Conservation (phyloP, 176 grass and related monocot genomes). For the Avena sativa region DNA sequence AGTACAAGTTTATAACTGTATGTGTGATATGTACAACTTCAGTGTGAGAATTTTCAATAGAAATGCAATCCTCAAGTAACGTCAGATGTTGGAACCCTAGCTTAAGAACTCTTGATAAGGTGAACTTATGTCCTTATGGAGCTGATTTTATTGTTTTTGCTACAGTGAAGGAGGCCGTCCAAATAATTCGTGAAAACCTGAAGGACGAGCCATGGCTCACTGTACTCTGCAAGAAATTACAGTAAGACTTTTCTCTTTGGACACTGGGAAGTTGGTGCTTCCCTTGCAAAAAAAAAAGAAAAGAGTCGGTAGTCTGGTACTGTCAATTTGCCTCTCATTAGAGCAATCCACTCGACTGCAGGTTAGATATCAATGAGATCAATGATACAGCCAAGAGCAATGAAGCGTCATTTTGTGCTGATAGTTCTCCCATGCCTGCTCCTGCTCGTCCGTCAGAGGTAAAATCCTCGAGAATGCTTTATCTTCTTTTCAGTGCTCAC, state of each 20-base stretch:
- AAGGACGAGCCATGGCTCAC: slow-evolving; percentile 81
- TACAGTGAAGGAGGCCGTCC: slow-evolving; percentile 78
- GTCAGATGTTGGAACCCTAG: neutral
- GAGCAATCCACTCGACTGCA: slow-evolving; percentile 44
- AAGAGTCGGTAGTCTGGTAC: neutral
- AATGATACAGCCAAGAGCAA: slow-evolving; percentile 43
- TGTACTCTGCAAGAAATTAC: slow-evolving; percentile 67
- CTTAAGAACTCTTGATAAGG: slow-evolving; percentile 3
- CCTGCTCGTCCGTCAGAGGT: slow-evolving; percentile 58
- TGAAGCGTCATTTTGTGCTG: slow-evolving; percentile 43
- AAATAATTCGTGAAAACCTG: slow-evolving; percentile 87
- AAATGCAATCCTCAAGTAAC: neutral
- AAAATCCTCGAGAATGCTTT: neutral
- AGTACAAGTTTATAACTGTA: neutral
- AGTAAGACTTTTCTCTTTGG: slow-evolving; percentile 57
- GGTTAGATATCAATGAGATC: slow-evolving; percentile 68
- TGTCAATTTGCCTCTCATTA: neutral
- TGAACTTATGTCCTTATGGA: slow-evolving; percentile 8
- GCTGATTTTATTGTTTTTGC: slow-evolving; percentile 22
- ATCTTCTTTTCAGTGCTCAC: neutral
- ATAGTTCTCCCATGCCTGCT: slow-evolving; percentile 45
- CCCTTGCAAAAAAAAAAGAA: neutral
- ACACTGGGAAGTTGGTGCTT: neutral
- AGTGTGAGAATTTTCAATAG: neutral
- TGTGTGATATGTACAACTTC: neutral